Conservation (phyloP, 306 rosid genomes). For the Dryas octopetala region DNA sequence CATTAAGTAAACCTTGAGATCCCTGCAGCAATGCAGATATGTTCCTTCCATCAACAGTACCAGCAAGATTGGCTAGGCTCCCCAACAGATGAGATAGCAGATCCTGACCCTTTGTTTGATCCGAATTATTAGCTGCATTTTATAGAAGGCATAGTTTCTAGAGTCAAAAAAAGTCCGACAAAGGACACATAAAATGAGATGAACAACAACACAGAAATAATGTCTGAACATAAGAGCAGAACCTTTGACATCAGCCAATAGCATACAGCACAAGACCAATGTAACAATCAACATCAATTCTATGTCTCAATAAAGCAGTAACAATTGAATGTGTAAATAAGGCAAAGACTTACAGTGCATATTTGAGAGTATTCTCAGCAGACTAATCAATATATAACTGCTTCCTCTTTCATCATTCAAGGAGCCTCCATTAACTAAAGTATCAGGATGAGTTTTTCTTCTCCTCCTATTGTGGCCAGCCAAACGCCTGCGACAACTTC, state of each 20-base stretch:
- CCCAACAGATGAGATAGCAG: conserved; percentile 57
- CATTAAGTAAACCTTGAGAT: conserved; percentile 50
- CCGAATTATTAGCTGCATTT: conserved; percentile 65
- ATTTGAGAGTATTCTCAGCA: conserved; percentile 71
- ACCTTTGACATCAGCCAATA: neutral
- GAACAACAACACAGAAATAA: neutral
- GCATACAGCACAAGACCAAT: neutral
- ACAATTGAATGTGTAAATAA: conserved; percentile 13
- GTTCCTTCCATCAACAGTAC: conserved; percentile 51
- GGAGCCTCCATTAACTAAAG: conserved; percentile 58
- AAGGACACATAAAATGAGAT: neutral
- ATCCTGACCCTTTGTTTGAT: conserved; percentile 56
- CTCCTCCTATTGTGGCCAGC: conserved; percentile 90
- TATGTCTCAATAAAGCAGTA: conserved; percentile 19
- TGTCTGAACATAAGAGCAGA: neutral
- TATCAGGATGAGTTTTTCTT: conserved; percentile 74
- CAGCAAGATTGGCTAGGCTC: conserved; percentile 58
- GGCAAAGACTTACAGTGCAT: conserved; percentile 62
- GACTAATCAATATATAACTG: conserved; percentile 63
- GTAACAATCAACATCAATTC: conserved; percentile 8
- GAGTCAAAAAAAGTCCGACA: conserved; percentile 37
- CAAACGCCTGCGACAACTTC: conserved; percentile 91
- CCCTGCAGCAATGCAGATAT: conserved; percentile 54
- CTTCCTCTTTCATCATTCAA: conserved; percentile 63
- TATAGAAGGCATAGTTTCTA: conserved; percentile 31